Evolutionary conservation across 1,284 basidiomycete genomes (phyloP).

Genomic region (Thelephora terrestris): DNA sequence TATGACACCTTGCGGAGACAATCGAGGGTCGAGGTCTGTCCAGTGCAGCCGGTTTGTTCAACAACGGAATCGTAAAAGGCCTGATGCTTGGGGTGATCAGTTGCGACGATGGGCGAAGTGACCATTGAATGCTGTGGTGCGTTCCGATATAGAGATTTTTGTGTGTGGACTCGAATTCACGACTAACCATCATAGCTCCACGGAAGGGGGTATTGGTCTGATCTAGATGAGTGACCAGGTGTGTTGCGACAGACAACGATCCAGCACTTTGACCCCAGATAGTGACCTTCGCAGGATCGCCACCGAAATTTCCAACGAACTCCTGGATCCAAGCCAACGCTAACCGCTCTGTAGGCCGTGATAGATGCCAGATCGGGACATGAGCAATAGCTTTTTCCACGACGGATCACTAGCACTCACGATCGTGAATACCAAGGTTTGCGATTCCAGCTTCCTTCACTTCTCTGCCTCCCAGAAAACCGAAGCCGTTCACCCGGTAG

Average conservation of each 20-base stretch:
- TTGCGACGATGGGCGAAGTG: too few relatives aligned
- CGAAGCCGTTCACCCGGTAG: constrained; percentile 20
- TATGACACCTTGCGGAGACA: constrained; percentile 39
- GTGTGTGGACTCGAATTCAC: too few relatives aligned
- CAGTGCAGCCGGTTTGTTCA: constrained; percentile 31
- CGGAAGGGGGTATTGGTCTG: too few relatives aligned
- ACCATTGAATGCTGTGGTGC: too few relatives aligned
- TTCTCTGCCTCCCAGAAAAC: constrained; percentile 36
- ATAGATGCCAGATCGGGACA: too few relatives aligned
- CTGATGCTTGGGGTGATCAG: constrained; percentile 1
- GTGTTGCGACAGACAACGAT: neutral
- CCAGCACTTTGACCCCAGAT: constrained; percentile 3
- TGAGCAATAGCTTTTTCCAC: neutral
- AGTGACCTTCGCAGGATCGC: constrained; percentile 17
- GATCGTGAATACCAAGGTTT: constrained; percentile 41
- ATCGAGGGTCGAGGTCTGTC: constrained; percentile 32
- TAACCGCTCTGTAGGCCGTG: constrained; percentile 10
- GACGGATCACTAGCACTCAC: constrained; percentile 18
- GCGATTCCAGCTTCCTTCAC: constrained; percentile 35
- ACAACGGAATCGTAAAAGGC: constrained; percentile 37
- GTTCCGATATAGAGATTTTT: too few relatives aligned
- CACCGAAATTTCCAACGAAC: constrained; percentile 29
- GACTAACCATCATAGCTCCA: too few relatives aligned
- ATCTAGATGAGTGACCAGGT: neutral
- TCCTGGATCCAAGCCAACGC: constrained; percentile 29